These are phyloP conservation scores for Apiospora sp. DNA, from an alignment of 2,329 filamentous ascomycete species.

Conservation along the genomic window DNA sequence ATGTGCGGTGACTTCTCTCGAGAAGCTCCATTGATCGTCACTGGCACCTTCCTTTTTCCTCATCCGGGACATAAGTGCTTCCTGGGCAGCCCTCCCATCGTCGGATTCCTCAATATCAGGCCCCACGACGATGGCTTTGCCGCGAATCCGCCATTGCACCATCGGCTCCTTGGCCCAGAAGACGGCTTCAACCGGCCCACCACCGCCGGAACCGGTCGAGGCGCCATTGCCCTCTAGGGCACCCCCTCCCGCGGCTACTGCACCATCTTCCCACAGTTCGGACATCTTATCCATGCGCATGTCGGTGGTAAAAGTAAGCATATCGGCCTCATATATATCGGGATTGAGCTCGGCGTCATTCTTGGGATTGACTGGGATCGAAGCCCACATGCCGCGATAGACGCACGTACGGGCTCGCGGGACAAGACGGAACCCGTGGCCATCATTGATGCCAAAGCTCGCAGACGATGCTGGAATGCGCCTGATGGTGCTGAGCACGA, in stretches of 20 bases:
- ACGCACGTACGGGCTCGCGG: constrained; percentile 81
- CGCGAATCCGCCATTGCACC: constrained; percentile 87
- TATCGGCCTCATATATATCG: constrained; percentile 74
- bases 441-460: constrained; percentile 26
- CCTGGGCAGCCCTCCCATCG: constrained; percentile 65
- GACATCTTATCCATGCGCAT: constrained; percentile 83
- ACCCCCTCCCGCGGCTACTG: constrained; percentile 44
- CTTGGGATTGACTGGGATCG: constrained; percentile 74
- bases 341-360: constrained; percentile 79
- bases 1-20: constrained; percentile 80
- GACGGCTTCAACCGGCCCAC: constrained; percentile 76
- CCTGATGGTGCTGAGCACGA: constrained; percentile 61
- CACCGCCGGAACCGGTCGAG: constrained; percentile 61
- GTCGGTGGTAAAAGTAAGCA: constrained; percentile 87
- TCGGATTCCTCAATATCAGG: constrained; percentile 62
- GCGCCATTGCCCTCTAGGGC: constrained; percentile 49
- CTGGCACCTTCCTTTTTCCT: constrained; percentile 51
- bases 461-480: constrained; percentile 35
- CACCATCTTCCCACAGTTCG: constrained; percentile 66
- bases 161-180: constrained; percentile 73
- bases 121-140: constrained; percentile 77
- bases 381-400: constrained; percentile 84
- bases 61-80: constrained; percentile 70
- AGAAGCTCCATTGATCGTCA: constrained; percentile 75
- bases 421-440: constrained; percentile 49